Percentiles rank a stretch among this genome's conserved stretches.
Conservation (phyloP, 352 stramenopile species). For the Globisporangium middletonii region DNA sequence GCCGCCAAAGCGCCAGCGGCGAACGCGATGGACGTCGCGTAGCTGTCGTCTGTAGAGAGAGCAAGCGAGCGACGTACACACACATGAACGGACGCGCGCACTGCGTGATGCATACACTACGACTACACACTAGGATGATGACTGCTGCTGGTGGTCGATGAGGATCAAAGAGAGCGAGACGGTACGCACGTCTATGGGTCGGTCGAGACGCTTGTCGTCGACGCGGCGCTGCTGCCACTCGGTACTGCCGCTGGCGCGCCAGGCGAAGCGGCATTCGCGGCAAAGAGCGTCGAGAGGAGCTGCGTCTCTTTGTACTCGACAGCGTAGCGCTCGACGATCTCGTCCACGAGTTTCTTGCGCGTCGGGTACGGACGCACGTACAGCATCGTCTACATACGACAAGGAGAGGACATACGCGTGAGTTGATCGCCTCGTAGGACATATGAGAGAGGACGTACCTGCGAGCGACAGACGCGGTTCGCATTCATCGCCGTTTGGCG, state of each 20-base stretch:
- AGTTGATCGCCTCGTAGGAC: not conserved
- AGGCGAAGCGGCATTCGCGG: constrained; percentile 15
- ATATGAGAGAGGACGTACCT: constrained; percentile 27
- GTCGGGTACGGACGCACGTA: constrained; percentile 85
- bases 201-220: not conserved
- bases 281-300: constrained; percentile 72
- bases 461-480: constrained; percentile 79
- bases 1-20: not conserved
- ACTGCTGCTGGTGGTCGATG: no score
- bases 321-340: constrained; percentile 84
- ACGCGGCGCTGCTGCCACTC: not conserved
- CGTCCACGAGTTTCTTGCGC: constrained; percentile 83
- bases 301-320: constrained; percentile 85
- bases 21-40: constrained; percentile 2
- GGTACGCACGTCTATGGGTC: not conserved
- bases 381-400: constrained; percentile 50
- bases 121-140: no score
- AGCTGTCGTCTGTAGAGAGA: no score
- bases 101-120: not conserved
- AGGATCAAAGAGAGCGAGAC: no score
- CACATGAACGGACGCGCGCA: not conserved
- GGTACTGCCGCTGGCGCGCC: not conserved
- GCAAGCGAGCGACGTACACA: no score
- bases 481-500: constrained; percentile 87
- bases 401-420: not conserved